These are phyloP conservation scores for Yarrowia keelungensis DNA, from an alignment of 805 yeast species.

Conservation along the genomic window DNA sequence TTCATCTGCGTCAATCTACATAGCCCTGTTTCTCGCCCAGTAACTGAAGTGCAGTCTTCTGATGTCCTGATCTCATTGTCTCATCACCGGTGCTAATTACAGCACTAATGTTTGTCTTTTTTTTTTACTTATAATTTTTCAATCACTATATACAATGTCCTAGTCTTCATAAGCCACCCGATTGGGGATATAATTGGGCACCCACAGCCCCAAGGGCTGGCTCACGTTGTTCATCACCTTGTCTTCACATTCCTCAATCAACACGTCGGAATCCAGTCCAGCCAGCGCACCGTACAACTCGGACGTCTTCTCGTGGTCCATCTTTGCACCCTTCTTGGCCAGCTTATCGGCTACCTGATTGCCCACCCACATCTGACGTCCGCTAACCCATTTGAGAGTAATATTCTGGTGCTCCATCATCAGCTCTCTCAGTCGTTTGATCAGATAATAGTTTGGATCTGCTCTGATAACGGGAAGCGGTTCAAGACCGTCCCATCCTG, in stretches of 20 bases:
- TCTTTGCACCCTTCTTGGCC: not conserved
- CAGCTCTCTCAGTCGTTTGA: not conserved
- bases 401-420: conserved; percentile 11
- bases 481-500: conserved; percentile 8
- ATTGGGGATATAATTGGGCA: no score
- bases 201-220: no score
- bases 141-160: no score
- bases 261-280: no score
- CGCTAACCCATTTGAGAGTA: not conserved
- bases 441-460: not conserved
- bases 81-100: no score
- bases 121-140: no score
- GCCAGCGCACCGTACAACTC: not conserved
- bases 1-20: not conserved
- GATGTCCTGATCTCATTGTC: no score
- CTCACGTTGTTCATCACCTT: no score
- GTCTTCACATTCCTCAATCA: no score
- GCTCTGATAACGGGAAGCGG: not conserved
- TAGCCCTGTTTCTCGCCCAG: not conserved
- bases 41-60: no score
- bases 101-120: no score
- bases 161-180: no score
- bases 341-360: not conserved
- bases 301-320: not conserved
- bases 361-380: not conserved